phyloP scores from a whole-genome alignment of 2,329 filamentous ascomycete species.

The Tympanopsis confertula region DNA sequence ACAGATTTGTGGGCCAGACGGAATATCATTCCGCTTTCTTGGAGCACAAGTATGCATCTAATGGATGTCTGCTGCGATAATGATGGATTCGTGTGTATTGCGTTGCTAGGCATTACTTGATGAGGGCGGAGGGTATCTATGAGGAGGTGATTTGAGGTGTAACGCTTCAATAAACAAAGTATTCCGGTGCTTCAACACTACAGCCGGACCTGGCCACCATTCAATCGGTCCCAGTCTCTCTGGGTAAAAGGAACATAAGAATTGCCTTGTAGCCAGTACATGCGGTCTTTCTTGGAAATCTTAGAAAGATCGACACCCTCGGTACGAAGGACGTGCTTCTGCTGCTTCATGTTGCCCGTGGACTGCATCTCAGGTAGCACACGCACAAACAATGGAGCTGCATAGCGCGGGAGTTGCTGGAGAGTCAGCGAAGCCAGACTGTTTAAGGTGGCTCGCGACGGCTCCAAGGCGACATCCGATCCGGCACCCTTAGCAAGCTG shows the following conservation, averaged over 20 bases:
- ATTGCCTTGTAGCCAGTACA: conserved; percentile 1
- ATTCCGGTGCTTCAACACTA: too few species aligned
- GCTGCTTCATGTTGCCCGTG: conserved; percentile 1
- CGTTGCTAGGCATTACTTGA: too few species aligned
- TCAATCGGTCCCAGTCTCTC: conserved; percentile 1
- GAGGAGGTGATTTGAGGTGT: too few species aligned
- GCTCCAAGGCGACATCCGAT: neutral
- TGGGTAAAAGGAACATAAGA: neutral
- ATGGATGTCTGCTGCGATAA: too few species aligned
- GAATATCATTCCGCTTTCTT: too few species aligned
- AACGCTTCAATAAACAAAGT: too few species aligned
- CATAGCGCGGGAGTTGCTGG: neutral
- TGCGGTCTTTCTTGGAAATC: neutral
- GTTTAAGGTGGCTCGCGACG: neutral
- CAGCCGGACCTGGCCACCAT: neutral
- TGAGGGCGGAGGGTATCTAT: too few species aligned
- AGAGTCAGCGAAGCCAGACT: neutral
- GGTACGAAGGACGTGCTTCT: conserved; percentile 1
- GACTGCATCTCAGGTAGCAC: neutral
- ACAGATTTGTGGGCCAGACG: too few species aligned
- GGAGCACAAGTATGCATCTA: too few species aligned
- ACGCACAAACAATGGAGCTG: neutral
- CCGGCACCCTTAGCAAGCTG: conserved; percentile 19
- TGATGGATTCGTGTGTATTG: too few species aligned
- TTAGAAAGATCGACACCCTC: neutral